Conservation (phyloP, 2,329 filamentous ascomycete species). For the Emydomyces testavorans region DNA sequence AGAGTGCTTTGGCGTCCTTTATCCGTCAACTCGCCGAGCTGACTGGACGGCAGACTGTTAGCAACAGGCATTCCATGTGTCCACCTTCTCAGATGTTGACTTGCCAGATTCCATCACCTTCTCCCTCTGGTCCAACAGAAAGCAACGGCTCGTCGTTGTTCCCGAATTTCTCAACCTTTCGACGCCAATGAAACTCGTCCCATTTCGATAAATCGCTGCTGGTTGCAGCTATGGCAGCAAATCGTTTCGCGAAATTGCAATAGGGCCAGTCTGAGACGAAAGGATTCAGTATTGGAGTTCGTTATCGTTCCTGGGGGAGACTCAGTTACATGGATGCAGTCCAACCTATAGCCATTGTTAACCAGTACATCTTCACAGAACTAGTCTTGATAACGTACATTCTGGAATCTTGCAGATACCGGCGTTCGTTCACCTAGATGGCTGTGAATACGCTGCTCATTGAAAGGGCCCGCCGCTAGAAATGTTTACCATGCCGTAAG, state of each 20-base stretch:
- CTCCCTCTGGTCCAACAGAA: conserved; percentile 54
- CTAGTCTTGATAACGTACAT: conserved; percentile 36
- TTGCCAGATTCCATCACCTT: conserved; percentile 72
- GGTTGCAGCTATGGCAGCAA: conserved; percentile 51
- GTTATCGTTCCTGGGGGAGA: conserved; percentile 1
- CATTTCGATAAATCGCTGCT: conserved; percentile 44
- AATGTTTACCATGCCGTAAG: conserved; percentile 53
- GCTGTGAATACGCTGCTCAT: background rate
- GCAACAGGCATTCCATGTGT: background rate
- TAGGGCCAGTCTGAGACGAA: conserved; percentile 64
- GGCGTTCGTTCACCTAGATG: conserved; percentile 59
- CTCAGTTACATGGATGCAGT: conserved; percentile 36
- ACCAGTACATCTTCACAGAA: conserved; percentile 7
- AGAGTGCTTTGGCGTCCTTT: conserved; percentile 60
- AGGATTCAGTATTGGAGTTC: conserved; percentile 8
- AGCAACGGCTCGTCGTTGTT: conserved; percentile 56
- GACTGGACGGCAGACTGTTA: conserved; percentile 24
- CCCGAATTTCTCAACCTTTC: conserved; percentile 74
- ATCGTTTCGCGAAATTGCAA: conserved; percentile 62
- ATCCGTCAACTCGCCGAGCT: conserved; percentile 59
- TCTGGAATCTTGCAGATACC: conserved; percentile 77
- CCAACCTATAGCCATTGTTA: conserved; percentile 34
- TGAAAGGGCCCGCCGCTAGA: background rate
- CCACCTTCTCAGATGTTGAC: conserved; percentile 25
- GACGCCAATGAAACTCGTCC: conserved; percentile 51